These are phyloP conservation scores for Coccomyxa sp. DNA, from an alignment of 139 green algal genomes.

Conservation along the genomic window DNA sequence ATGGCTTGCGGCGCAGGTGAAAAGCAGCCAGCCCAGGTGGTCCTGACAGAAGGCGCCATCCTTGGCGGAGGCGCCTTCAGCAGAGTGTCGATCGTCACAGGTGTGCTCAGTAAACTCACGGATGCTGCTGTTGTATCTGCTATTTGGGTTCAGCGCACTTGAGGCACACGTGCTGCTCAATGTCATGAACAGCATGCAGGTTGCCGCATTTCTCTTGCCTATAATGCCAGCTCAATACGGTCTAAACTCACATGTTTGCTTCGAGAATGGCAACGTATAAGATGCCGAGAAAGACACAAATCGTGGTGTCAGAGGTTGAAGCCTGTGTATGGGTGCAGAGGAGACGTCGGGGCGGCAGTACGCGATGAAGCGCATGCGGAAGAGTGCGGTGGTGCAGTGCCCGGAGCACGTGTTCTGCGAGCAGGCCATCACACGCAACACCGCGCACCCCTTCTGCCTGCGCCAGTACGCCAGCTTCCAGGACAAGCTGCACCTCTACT, in stretches of 20 bases:
- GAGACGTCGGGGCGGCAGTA: constrained; percentile 63
- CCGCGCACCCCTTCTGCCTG: constrained; percentile 92
- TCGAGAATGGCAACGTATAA: too few relatives aligned
- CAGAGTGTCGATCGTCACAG: constrained; percentile 68
- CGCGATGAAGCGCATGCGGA: constrained; percentile 93
- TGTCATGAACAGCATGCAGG: not conserved
- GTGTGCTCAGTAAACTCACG: not conserved
- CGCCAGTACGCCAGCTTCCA: constrained; percentile 93
- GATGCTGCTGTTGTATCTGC: not conserved
- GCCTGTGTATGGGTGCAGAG: constrained; percentile 11
- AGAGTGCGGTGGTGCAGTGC: constrained; percentile 84
- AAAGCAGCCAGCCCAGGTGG: constrained; percentile 1
- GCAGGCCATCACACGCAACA: constrained; percentile 90
- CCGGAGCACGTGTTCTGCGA: constrained; percentile 94
- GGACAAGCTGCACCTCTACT: constrained; percentile 92
- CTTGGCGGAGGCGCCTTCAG: constrained; percentile 87
- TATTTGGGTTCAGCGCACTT: not conserved
- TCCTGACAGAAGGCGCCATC: constrained; percentile 75
- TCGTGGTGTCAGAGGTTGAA: too few relatives aligned
- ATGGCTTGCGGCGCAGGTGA: not conserved
- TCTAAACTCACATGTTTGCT: too few relatives aligned
- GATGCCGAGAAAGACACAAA: too few relatives aligned
- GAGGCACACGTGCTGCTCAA: not conserved
- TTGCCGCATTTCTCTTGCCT: not conserved
- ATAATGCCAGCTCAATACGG: too few relatives aligned